A percentile compares a stretch with the other conserved stretches of the same genome.
phyloP scores from a whole-genome alignment of 805 yeast species.

The Kluyveromyces starmeri region DNA sequence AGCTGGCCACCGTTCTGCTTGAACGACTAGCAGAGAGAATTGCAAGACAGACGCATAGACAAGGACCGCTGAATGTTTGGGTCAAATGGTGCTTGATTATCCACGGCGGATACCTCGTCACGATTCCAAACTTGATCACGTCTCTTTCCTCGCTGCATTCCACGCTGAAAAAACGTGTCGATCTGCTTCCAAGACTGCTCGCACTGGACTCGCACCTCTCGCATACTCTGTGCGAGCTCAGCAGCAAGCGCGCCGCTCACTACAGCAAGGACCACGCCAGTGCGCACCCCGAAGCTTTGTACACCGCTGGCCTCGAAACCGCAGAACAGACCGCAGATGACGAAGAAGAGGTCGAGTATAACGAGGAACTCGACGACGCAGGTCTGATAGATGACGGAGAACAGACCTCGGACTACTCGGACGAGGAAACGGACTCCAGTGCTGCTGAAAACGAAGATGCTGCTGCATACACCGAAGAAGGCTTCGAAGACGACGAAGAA shows the following conservation, averaged over 20 bases:
- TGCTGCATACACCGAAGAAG: constrained; percentile 13
- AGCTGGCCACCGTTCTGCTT: constrained; percentile 46
- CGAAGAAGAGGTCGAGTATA: constrained; percentile 55
- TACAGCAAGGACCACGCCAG: constrained; percentile 34
- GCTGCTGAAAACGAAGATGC: constrained; percentile 30
- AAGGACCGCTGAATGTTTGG: constrained; percentile 56
- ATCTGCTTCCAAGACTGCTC: constrained; percentile 60
- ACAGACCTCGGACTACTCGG: constrained; percentile 29
- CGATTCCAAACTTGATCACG: constrained; percentile 40
- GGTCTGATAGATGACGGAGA: constrained; percentile 41
- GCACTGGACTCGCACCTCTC: constrained; percentile 79
- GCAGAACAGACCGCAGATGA: constrained; percentile 32
- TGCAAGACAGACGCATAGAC: constrained; percentile 48
- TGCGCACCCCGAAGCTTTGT: constrained; percentile 29
- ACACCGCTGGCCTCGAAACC: constrained; percentile 13
- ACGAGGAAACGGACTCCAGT: constrained; percentile 28
- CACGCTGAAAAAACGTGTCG: constrained; percentile 56
- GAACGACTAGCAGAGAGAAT: constrained; percentile 52
- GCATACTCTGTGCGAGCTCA: constrained; percentile 56
- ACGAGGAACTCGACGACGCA: constrained; percentile 53
- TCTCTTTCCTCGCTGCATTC: constrained; percentile 56
- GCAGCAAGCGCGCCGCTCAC: constrained; percentile 41
- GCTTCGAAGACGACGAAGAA: constrained; percentile 12
- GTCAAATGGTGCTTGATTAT: constrained; percentile 76
- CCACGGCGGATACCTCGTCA: constrained; percentile 62